Conservation (phyloP, 2,329 filamentous ascomycete genomes). For the Leptosphaerulina australis region DNA sequence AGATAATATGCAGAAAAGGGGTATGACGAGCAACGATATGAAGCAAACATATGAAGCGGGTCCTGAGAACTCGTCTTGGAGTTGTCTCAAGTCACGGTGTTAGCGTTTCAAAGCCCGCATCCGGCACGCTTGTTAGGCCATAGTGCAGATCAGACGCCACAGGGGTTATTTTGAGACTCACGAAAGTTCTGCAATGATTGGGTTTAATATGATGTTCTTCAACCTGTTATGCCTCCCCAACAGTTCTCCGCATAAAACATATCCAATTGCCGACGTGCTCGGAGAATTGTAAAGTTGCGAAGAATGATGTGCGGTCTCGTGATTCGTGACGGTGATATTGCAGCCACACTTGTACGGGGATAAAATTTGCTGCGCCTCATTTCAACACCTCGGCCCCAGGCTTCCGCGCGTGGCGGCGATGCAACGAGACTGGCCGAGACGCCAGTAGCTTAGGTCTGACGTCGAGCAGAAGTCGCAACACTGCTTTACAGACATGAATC, state of each 20-base stretch:
- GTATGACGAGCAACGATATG: slow-evolving; percentile 23
- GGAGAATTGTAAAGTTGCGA: slow-evolving; percentile 2
- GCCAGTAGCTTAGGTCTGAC: background rate
- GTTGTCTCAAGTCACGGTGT: slow-evolving; percentile 42
- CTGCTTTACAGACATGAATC: background rate
- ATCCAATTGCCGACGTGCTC: slow-evolving; percentile 4
- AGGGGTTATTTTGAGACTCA: slow-evolving; percentile 34
- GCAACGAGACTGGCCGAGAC: slow-evolving; percentile 1
- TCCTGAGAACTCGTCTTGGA: slow-evolving; percentile 39
- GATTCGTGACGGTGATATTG: slow-evolving; percentile 15
- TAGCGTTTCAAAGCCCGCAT: slow-evolving; percentile 45
- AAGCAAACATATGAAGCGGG: slow-evolving; percentile 31
- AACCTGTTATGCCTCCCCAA: slow-evolving; percentile 8
- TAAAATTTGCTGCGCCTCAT: slow-evolving; percentile 26
- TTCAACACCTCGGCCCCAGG: slow-evolving; percentile 12
- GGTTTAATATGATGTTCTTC: slow-evolving; percentile 7
- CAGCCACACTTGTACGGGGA: slow-evolving; percentile 23
- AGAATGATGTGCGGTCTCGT: slow-evolving; percentile 9
- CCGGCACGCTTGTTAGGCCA: slow-evolving; percentile 22
- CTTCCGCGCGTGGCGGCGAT: slow-evolving; percentile 10
- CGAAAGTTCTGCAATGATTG: slow-evolving; percentile 24
- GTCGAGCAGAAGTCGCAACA: background rate
- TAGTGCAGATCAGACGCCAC: slow-evolving; percentile 36
- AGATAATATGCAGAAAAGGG: slow-evolving; percentile 29
- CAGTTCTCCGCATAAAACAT: slow-evolving; percentile 28